Base-by-base conservation (phyloP, 2,329 filamentous ascomycete genomes). In the Aspergillus fumigatiaffinis region DNA sequence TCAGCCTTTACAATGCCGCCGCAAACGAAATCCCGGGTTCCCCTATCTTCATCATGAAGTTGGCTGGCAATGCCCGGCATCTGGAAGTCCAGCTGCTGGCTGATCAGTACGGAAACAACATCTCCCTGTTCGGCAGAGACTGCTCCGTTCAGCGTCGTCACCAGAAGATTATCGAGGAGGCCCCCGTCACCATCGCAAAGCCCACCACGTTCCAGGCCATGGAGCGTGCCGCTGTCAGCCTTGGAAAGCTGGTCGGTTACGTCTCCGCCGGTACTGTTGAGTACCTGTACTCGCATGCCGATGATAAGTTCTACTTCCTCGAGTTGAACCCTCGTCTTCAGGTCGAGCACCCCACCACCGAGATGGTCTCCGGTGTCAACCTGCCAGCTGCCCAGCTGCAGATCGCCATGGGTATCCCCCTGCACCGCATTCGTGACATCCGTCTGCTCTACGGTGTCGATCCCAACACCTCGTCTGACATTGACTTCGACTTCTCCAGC, bases 1-100 rank as follows among this genome's bases (percentile, higher is more conserved):
- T 89, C 72, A 82, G 83, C 66, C 82, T 97, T 49, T 99, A 97
- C 84, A 94, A 95, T 77, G 94, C 93, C 49, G 94, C 95, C 23
- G 92, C 94, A 4, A 96, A 89, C 76, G 95, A 99, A 77, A 97
- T 99, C 66, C 95, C 94, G 10, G 95, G 95, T 50, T 99, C 94
- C 29, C 94, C 95, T 66, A 99, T 99, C 78, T 99, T 99, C 84
- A 96, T 99, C 80, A 99, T 99, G 94, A 97, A 99, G 86, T 82
- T 99, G 62, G 94, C 94, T 51, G 94, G 93, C 67, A 96, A 96
- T 73, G 94, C 94, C 44, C 84, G 94, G 66, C 94, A 99, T 84
- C 82, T 99, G 79, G 94, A 99, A 78, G 95, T 99, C 57, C 94
- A 99, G 80, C 82, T 99, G 64, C 83, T 99, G 54, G 95, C 94